A percentile compares a stretch with the other conserved stretches of the same genome.
Evolutionary conservation across 148 eudicot species (phyloP).

Genomic region (Bassia scoparia): DNA sequence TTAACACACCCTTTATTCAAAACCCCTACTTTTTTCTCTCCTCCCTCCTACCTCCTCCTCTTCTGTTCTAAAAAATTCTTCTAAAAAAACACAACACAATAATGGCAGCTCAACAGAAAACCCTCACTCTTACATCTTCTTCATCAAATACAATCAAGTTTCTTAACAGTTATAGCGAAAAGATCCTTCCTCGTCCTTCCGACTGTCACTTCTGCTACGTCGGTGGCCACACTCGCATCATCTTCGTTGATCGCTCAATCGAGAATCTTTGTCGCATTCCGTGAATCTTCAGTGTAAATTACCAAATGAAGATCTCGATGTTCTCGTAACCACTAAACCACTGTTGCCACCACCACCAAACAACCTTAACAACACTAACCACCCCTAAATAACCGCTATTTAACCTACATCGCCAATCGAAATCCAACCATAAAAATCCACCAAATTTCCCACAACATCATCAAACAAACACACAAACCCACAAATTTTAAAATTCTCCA

Average conservation of each 20-base stretch:
- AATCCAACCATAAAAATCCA: too few species aligned
- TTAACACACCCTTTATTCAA: background rate
- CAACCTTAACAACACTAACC: too few species aligned
- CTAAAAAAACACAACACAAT: too few species aligned
- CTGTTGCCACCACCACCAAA: too few species aligned
- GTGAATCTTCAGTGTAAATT: constrained; percentile 58
- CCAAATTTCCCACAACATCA: too few species aligned
- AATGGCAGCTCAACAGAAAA: too few species aligned
- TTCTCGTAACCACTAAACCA: constrained; percentile 55
- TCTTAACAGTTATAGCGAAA: constrained; percentile 78
- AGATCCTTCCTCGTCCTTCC: constrained; percentile 66
- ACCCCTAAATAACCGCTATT: too few species aligned
- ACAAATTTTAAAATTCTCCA: too few species aligned
- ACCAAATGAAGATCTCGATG: constrained; percentile 75
- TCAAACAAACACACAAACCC: too few species aligned
- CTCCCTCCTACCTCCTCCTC: background rate
- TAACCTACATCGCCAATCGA: too few species aligned
- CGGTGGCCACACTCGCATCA: constrained; percentile 78
- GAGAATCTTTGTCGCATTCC: constrained; percentile 54
- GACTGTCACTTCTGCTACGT: constrained; percentile 70
- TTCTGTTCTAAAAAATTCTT: constrained; percentile 3
- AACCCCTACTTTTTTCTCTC: background rate
- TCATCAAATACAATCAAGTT: constrained; percentile 40
- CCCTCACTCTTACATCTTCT: too few species aligned
- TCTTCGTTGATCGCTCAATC: constrained; percentile 56